Evolutionary conservation across 345 rosid genomes (phyloP), one percentile per base, ranked within the genome.

Genomic region (thale cress (Arabidopsis thaliana)): DNA sequence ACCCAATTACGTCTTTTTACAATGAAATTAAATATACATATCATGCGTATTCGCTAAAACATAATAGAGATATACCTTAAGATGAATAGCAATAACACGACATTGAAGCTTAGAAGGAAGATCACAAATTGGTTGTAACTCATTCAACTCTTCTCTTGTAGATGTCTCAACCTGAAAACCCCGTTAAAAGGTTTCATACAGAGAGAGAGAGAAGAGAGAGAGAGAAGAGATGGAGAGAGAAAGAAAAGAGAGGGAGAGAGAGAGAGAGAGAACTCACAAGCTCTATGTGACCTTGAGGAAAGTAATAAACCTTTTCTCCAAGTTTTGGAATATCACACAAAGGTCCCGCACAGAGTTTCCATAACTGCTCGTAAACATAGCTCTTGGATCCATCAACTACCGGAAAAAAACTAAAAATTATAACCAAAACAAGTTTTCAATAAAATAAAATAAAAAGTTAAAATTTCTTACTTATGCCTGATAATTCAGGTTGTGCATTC

Each of bases 51-150:
- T 24, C 2, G 7, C 0, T 4, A 2, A 11, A 49, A 36, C 32
- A 51, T 50, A n/a, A 16, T 1, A 56, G 8, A 46, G 3, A 3
- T 8, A 58, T 53, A 82, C 97, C 89, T 83, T 78, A 13, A 86
- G 77, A 11, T 78, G 59, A 32, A 84, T 88, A 70, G 42, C 2
- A 41, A 81, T 41, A 59, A 82, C 94, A 59, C 67, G 62, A 71
- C 97, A 91, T 50, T 67, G 84, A 56, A 86, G 75, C 72, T 79
- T 82, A 0, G 80, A 65, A 64, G 94, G 85, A 56, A 89, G 12
- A 49, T 84, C 76, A 58, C 85, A 83, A 53, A 76, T n/a, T 11
- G 92, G 94, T 85, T 84, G 74, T 44, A 81, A 84, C 45, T 28
- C 42, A 22, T 32, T 24, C 16, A 75, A 77, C 1, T 70, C 83